A percentile compares a stretch with the other conserved stretches of the same genome.
phyloP scores from a whole-genome alignment of 441 rosid species.

The Croton setiger region DNA sequence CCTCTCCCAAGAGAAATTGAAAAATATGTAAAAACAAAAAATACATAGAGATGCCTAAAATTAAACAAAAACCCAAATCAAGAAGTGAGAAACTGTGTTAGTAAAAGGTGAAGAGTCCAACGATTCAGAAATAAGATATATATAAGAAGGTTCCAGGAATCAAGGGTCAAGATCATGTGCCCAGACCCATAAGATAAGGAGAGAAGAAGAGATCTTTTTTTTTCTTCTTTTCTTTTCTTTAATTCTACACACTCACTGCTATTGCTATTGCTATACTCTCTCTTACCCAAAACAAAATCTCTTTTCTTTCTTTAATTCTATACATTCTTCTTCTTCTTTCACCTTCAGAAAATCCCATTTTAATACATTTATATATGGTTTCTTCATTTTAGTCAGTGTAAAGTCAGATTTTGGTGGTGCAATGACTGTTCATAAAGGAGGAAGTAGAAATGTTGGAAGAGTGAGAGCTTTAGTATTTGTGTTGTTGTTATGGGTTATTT shows the following conservation, averaged over 20 bases:
- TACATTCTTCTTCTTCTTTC: neutral
- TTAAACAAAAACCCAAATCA: slow-evolving; percentile 27
- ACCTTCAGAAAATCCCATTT: neutral
- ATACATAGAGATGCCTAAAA: slow-evolving; percentile 22
- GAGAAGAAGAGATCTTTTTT: neutral
- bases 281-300: neutral
- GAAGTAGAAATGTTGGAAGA: slow-evolving; percentile 20
- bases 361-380: neutral
- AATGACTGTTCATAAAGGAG: slow-evolving; percentile 40
- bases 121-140: slow-evolving; percentile 34
- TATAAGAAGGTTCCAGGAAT: slow-evolving; percentile 88
- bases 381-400: neutral
- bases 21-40: neutral
- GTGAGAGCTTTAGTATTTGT: slow-evolving; percentile 22
- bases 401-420: slow-evolving; percentile 12
- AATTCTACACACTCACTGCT: slow-evolving; percentile 1
- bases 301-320: neutral
- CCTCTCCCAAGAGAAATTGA: slow-evolving; percentile 35
- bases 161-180: slow-evolving; percentile 87
- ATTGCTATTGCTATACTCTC: neutral
- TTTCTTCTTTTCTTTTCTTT: slow-evolving; percentile 14
- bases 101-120: slow-evolving; percentile 33
- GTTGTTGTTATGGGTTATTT: slow-evolving; percentile 44
- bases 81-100: slow-evolving; percentile 11
- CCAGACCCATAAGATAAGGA: slow-evolving; percentile 44